phyloP scores from a whole-genome alignment of 176 grass and related monocot species.

The Oryza australiensis region DNA sequence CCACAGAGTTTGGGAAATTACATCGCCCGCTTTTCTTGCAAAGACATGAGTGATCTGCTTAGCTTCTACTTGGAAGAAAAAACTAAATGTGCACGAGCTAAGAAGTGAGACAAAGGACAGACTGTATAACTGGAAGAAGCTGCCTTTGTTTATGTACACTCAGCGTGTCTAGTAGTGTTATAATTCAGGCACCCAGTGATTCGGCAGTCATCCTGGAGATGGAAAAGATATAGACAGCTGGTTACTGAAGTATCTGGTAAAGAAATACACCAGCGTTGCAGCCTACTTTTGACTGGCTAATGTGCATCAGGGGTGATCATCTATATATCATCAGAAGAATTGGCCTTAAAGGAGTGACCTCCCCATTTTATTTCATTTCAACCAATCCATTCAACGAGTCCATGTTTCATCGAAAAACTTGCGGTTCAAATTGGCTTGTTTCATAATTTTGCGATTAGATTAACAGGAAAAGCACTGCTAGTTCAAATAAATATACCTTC shows the following conservation, averaged over 20 bases:
- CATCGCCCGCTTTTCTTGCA: background rate
- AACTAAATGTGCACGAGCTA: background rate
- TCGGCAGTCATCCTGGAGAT: background rate
- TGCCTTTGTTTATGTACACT: background rate
- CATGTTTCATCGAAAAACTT: background rate
- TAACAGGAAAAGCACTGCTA: background rate
- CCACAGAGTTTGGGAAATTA: constrained; percentile 5
- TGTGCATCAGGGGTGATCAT: background rate
- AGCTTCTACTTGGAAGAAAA: background rate
- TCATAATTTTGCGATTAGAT: constrained; percentile 11
- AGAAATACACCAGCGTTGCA: background rate
- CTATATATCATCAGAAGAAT: background rate
- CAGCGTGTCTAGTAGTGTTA: background rate
- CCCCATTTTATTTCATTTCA: background rate
- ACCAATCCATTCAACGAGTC: background rate
- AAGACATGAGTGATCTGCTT: background rate
- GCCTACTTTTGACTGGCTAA: background rate
- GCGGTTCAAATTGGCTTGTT: background rate
- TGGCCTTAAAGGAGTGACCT: constrained; percentile 13
- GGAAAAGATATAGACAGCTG: background rate
- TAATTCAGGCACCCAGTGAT: background rate
- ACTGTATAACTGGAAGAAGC: background rate
- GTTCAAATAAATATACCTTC: background rate
- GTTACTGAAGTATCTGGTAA: background rate
- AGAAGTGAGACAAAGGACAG: background rate